Conservation (phyloP, 805 yeast species). For the Ogataea philodendri region DNA sequence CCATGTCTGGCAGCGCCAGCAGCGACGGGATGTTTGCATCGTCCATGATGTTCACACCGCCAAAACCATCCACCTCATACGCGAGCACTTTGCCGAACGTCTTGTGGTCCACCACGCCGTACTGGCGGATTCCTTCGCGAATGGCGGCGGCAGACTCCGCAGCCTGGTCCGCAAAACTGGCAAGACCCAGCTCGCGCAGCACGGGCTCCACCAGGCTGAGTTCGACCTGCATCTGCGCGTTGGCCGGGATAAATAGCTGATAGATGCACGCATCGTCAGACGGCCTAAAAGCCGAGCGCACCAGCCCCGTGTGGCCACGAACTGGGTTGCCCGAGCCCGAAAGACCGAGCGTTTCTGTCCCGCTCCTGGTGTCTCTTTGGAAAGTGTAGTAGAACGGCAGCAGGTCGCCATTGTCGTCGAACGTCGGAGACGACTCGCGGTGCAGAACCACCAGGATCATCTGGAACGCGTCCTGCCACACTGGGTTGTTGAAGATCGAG, state of each 20-base stretch:
- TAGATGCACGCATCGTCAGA: conserved; percentile 83
- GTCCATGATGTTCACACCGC: conserved; percentile 73
- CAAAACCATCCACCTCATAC: conserved; percentile 86
- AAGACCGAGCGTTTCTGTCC: conserved; percentile 77
- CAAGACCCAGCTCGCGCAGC: conserved; percentile 21
- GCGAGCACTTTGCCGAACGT: conserved; percentile 77
- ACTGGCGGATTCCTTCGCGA: conserved; percentile 52
- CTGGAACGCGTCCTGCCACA: conserved; percentile 61
- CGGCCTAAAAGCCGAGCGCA: conserved; percentile 85
- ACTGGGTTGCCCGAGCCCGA: conserved; percentile 86
- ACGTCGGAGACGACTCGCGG: conserved; percentile 63
- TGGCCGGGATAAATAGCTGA: conserved; percentile 83
- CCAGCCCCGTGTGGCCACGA: conserved; percentile 61
- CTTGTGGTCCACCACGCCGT: conserved; percentile 69
- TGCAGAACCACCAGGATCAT: conserved; percentile 50
- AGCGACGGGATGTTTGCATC: conserved; percentile 89
- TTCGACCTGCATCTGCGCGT: conserved; percentile 72
- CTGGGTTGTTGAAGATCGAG: conserved; percentile 42
- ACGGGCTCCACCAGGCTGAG: conserved; percentile 38
- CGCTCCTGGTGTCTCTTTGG: conserved; percentile 69
- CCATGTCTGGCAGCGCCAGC: conserved; percentile 76
- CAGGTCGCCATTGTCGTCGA: conserved; percentile 48
- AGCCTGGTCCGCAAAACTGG: conserved; percentile 30
- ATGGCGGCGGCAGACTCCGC: conserved; percentile 42
- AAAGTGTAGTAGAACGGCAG: conserved; percentile 58